phyloP scores from a whole-genome alignment of 768 basidiomycete species.

The Auricularia heimuer region DNA sequence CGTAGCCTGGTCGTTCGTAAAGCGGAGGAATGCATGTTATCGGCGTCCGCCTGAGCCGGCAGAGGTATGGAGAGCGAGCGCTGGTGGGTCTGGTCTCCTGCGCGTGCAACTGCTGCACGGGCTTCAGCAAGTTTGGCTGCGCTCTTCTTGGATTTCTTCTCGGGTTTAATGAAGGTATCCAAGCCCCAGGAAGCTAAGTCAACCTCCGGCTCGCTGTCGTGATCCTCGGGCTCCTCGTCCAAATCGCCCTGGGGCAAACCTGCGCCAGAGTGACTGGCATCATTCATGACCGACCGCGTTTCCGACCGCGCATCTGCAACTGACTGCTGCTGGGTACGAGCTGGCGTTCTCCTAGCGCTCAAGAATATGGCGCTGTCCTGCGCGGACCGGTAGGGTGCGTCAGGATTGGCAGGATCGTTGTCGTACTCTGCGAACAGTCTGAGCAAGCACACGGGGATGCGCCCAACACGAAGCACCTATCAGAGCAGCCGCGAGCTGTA shows the following conservation, averaged over 20 bases:
- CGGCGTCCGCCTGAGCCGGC: slow-evolving; percentile 24
- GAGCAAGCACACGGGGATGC: neutral
- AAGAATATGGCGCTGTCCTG: slow-evolving; percentile 82
- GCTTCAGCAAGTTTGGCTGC: neutral
- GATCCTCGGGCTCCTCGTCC: slow-evolving; percentile 36
- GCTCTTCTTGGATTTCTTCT: slow-evolving; percentile 30
- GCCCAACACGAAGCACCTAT: slow-evolving; percentile 43
- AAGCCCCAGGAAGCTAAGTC: slow-evolving; percentile 81
- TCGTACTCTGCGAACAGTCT: slow-evolving; percentile 61
- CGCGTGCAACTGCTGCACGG: neutral
- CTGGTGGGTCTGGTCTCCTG: neutral
- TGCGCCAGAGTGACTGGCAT: slow-evolving; percentile 33
- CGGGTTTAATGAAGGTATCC: slow-evolving; percentile 64
- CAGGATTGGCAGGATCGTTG: slow-evolving; percentile 67
- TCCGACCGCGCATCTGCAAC: slow-evolving; percentile 50
- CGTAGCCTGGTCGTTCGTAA: neutral
- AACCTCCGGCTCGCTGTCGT: slow-evolving; percentile 53
- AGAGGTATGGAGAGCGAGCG: neutral
- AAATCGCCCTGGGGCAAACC: slow-evolving; percentile 42
- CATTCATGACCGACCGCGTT: slow-evolving; percentile 17
- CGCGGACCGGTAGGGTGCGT: slow-evolving; percentile 51
- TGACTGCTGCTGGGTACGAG: slow-evolving; percentile 27
- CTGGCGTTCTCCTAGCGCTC: slow-evolving; percentile 48
- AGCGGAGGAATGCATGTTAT: slow-evolving; percentile 29
- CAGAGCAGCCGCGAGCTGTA: slow-evolving; percentile 79